Evolutionary conservation across 2,329 filamentous ascomycete species (phyloP).

Genomic region (Fusarium abutilonis): DNA sequence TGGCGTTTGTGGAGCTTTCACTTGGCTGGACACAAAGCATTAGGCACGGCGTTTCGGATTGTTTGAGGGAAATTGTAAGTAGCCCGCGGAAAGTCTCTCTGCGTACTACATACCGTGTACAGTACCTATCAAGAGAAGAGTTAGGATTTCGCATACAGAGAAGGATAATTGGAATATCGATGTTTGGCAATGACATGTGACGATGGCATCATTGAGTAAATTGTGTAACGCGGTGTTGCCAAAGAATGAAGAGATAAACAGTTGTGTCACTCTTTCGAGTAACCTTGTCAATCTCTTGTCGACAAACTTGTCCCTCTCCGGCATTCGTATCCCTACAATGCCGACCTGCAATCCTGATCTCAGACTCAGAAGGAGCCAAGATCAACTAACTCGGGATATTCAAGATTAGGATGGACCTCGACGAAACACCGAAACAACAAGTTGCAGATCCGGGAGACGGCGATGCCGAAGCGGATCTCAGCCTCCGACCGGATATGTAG

Average conservation of each 20-base stretch:
- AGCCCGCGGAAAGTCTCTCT: conserved; percentile 17
- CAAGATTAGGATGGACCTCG: conserved; percentile 4
- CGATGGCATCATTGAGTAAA: conserved; percentile 13
- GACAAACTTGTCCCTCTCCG: background rate
- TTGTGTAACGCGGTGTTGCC: background rate
- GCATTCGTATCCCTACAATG: conserved; percentile 1
- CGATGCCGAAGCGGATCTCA: conserved; percentile 35
- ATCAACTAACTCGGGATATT: conserved; percentile 16
- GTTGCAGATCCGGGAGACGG: conserved; percentile 31
- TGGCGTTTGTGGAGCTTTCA: conserved; percentile 40
- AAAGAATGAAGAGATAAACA: background rate
- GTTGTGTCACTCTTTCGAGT: background rate
- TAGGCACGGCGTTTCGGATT: conserved; percentile 33
- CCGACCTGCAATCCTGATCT: conserved; percentile 19
- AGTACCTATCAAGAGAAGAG: conserved; percentile 3
- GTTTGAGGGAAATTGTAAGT: conserved; percentile 24
- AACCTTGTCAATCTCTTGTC: background rate
- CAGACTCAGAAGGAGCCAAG: background rate
- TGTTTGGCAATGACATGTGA: conserved; percentile 14
- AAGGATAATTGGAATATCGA: conserved; percentile 6
- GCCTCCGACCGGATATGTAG: conserved; percentile 5
- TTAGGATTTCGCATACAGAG: conserved; percentile 19
- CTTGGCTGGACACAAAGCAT: conserved; percentile 38
- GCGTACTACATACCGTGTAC: background rate
- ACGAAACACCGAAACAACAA: conserved; percentile 27